These are phyloP conservation scores for Stipa capillata DNA, from an alignment of 176 grass and related monocot genomes.

Conservation along the genomic window DNA sequence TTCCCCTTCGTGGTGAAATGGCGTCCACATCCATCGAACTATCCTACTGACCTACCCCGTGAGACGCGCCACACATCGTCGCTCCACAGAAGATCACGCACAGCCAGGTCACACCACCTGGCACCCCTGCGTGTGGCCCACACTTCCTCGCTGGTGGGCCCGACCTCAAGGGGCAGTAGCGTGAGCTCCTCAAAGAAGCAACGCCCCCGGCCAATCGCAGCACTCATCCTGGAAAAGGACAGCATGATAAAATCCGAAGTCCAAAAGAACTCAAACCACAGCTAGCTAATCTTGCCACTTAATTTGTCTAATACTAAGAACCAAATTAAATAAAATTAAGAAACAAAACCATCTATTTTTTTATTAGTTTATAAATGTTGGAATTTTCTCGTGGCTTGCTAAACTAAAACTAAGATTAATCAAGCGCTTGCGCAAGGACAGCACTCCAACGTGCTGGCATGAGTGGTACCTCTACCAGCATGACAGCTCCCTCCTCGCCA, in stretches of 20 bases:
- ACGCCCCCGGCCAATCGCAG: slow-evolving; percentile 21
- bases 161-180: not conserved
- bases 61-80: not conserved
- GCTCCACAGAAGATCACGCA: slow-evolving; percentile 16
- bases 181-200: slow-evolving; percentile 44
- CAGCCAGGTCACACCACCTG: slow-evolving; percentile 18
- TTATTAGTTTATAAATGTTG: not conserved
- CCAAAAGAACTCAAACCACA: not conserved
- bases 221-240: not conserved
- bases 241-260: not conserved
- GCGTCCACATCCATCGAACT: not conserved
- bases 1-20: not conserved
- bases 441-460: slow-evolving; percentile 25
- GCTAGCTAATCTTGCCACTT: too few relatives aligned
- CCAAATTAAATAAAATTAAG: not conserved
- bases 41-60: too few relatives aligned
- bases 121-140: slow-evolving; percentile 24
- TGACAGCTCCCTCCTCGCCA: slow-evolving; percentile 35
- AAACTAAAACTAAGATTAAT: not conserved
- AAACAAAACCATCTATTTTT: not conserved
- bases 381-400: not conserved
- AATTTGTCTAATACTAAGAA: too few relatives aligned
- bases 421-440: too few relatives aligned
- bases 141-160: slow-evolving; percentile 2
- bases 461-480: slow-evolving; percentile 35